phyloP scores from a whole-genome alignment of 129 eudicot species.

The Logfia minima region DNA sequence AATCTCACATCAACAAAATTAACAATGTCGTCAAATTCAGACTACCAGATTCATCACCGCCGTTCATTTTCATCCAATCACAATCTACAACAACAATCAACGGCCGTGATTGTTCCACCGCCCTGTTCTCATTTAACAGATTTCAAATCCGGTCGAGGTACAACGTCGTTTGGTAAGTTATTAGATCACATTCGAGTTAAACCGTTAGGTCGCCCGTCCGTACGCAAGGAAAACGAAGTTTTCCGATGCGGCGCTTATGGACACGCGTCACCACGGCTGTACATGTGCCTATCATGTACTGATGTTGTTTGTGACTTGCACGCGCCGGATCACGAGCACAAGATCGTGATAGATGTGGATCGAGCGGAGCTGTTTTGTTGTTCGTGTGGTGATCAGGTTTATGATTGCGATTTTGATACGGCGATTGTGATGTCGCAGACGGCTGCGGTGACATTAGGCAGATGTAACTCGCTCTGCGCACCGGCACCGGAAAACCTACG shows the following conservation, averaged over 20 bases:
- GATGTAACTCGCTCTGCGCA: slow-evolving; percentile 27
- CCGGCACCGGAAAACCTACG: slow-evolving; percentile 49
- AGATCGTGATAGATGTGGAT: slow-evolving; percentile 63
- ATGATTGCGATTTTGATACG: slow-evolving; percentile 69
- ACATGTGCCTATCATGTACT: slow-evolving; percentile 62
- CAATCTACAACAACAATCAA: slow-evolving; percentile 22
- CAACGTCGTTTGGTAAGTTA: slow-evolving; percentile 47
- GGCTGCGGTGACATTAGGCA: slow-evolving; percentile 39
- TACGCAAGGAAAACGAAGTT: slow-evolving; percentile 30
- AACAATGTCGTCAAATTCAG: slow-evolving; percentile 37
- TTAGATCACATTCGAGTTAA: slow-evolving; percentile 43
- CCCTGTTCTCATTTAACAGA: slow-evolving; percentile 49
- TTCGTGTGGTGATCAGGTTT: slow-evolving; percentile 69
- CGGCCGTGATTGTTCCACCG: slow-evolving; percentile 35
- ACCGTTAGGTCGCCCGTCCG: slow-evolving; percentile 67
- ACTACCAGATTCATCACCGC: slow-evolving; percentile 19
- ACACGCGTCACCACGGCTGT: slow-evolving; percentile 43
- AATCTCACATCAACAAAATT: slow-evolving; percentile 14
- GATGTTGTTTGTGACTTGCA: slow-evolving; percentile 51
- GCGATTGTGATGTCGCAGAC: slow-evolving; percentile 50
- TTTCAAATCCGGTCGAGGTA: slow-evolving; percentile 50
- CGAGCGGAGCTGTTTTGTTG: slow-evolving; percentile 83
- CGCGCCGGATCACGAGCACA: slow-evolving; percentile 62
- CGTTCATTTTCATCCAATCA: slow-evolving; percentile 20
- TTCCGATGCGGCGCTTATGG: slow-evolving; percentile 46